phyloP scores from a whole-genome alignment of 208 protist genomes.

The Wallacemonas sp. region DNA sequence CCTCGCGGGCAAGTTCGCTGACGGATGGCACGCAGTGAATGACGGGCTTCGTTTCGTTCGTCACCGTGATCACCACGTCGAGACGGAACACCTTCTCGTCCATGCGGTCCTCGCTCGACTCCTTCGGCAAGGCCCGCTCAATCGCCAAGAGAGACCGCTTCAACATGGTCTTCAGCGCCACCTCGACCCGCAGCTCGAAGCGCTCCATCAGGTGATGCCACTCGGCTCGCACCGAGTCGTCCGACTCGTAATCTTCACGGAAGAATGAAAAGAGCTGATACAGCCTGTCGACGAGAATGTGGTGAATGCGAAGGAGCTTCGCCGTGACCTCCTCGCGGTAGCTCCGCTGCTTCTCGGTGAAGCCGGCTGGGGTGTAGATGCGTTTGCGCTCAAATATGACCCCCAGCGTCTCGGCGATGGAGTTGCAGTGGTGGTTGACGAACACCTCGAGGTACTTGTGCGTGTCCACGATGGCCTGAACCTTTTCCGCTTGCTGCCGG shows the following conservation, averaged over 20 bases:
- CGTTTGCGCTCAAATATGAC: constrained; percentile 95
- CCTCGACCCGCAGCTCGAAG: constrained; percentile 94
- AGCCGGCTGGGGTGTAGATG: constrained; percentile 89
- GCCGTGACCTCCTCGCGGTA: constrained; percentile 77
- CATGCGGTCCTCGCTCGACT: constrained; percentile 86
- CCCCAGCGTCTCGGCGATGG: constrained; percentile 92
- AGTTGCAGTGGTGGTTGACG: constrained; percentile 88
- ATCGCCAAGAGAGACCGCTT: constrained; percentile 93
- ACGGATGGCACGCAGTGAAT: constrained; percentile 93
- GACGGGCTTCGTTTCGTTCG: constrained; percentile 60
- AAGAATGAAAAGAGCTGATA: constrained; percentile 90
- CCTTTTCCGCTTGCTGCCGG: constrained; percentile 75
- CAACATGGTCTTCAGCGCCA: constrained; percentile 94
- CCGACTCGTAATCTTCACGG: constrained; percentile 84
- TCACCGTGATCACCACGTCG: constrained; percentile 92
- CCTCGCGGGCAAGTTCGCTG: constrained; percentile 76
- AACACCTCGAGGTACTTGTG: constrained; percentile 92
- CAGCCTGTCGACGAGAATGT: constrained; percentile 83
- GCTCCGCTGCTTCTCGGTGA: constrained; percentile 81
- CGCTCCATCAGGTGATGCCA: constrained; percentile 93
- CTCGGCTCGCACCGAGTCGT: constrained; percentile 80
- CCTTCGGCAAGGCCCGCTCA: constrained; percentile 87
- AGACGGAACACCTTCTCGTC: constrained; percentile 94
- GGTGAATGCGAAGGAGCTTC: constrained; percentile 82
- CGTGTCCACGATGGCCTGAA: constrained; percentile 91